Percentiles rank a stretch among this genome's conserved stretches.
These are phyloP conservation scores for Claviceps spartinae DNA, from an alignment of 2,329 filamentous ascomycete species.

Conservation along the genomic window DNA sequence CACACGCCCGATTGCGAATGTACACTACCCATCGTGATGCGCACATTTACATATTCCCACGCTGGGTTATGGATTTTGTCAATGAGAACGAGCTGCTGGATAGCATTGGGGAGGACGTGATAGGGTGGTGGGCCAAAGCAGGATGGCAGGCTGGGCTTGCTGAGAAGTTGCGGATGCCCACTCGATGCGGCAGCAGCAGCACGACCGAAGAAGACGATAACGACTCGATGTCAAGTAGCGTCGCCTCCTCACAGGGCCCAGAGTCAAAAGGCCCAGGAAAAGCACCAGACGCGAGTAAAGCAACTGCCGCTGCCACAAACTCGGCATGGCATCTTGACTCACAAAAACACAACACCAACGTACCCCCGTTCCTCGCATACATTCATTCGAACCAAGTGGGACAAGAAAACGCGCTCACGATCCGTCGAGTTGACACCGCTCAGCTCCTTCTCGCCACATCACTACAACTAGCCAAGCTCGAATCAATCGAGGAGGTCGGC, in stretches of 20 bases:
- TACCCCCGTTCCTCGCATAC: constrained; percentile 71
- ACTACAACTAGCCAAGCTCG: constrained; percentile 73
- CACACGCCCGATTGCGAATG: constrained; percentile 65
- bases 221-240: constrained; percentile 17
- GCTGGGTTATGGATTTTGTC: constrained; percentile 80
- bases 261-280: constrained; percentile 9
- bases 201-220: constrained; percentile 24
- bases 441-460: constrained; percentile 70
- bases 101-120: constrained; percentile 77
- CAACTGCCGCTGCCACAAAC: background rate
- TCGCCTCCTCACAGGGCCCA: constrained; percentile 14
- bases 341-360: constrained; percentile 12
- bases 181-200: constrained; percentile 36
- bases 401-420: constrained; percentile 41
- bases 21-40: constrained; percentile 77
- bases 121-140: constrained; percentile 93
- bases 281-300: background rate
- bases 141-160: constrained; percentile 75
- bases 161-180: constrained; percentile 60
- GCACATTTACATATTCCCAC: constrained; percentile 87
- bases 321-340: background rate
- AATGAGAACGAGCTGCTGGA: constrained; percentile 69
- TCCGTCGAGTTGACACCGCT: constrained; percentile 80
- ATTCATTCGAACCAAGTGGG: constrained; percentile 47
- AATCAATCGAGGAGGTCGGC: constrained; percentile 51